Conservation (phyloP, 2,329 filamentous ascomycete species). For the Botryotinia narcissicola region DNA sequence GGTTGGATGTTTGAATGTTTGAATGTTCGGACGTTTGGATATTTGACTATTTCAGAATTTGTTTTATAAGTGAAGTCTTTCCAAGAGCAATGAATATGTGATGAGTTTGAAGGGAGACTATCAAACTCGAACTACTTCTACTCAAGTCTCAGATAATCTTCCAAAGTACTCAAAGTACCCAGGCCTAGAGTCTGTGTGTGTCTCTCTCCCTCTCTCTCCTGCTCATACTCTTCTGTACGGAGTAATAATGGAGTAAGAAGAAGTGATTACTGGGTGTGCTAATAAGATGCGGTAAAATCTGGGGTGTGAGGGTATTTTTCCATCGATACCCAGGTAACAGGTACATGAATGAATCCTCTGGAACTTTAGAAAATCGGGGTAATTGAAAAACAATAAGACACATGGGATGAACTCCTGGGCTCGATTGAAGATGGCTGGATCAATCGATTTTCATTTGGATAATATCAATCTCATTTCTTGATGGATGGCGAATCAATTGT, state of each 20-base stretch:
- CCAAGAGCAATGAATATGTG: not conserved
- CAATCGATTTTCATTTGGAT: not conserved
- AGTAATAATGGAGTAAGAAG: not conserved
- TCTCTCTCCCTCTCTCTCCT: not conserved
- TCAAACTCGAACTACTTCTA: not conserved
- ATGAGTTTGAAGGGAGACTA: not conserved
- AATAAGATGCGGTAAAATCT: not conserved
- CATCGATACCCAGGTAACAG: not conserved
- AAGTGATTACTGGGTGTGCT: not conserved
- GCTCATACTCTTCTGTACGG: not conserved
- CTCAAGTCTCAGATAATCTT: not conserved
- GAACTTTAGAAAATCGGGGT: not conserved
- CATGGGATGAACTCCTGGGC: not conserved
- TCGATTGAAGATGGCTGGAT: not conserved
- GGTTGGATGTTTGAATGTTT: not conserved
- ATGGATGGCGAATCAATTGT: not conserved
- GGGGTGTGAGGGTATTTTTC: not conserved
- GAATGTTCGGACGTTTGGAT: not conserved
- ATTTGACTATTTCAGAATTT: too few species aligned
- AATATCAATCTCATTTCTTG: not conserved
- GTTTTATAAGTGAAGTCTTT: not conserved
- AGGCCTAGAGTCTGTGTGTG: not conserved
- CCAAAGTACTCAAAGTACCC: not conserved
- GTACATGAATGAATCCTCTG: not conserved
- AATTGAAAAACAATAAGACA: not conserved